Evolutionary conservation across 2,329 filamentous ascomycete species (phyloP).

Genomic region (Fusarium haematococcum): DNA sequence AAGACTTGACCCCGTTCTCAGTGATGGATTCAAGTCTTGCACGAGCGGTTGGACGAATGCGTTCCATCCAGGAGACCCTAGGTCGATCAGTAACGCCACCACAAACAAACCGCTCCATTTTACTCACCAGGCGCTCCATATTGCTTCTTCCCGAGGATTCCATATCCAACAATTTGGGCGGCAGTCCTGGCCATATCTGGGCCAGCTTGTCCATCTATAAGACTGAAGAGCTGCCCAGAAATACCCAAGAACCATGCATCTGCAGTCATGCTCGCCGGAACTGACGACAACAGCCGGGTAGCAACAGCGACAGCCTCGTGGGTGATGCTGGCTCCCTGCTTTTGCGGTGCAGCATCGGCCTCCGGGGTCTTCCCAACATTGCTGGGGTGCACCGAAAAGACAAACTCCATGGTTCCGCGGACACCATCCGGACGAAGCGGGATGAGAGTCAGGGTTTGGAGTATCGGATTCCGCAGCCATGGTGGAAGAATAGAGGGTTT

Average conservation of each 20-base stretch:
- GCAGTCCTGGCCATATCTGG: slow-evolving; percentile 51
- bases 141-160: slow-evolving; percentile 72
- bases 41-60: slow-evolving; percentile 71
- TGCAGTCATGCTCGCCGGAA: slow-evolving; percentile 65
- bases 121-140: slow-evolving; percentile 70
- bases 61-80: slow-evolving; percentile 71
- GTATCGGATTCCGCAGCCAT: slow-evolving; percentile 70
- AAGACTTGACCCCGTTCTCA: slow-evolving; percentile 18
- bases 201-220: slow-evolving; percentile 68
- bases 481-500: slow-evolving; percentile 68
- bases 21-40: slow-evolving; percentile 60
- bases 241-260: slow-evolving; percentile 71
- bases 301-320: slow-evolving; percentile 75
- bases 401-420: slow-evolving; percentile 75
- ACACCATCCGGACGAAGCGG: slow-evolving; percentile 74
- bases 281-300: slow-evolving; percentile 69
- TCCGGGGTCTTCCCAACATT: slow-evolving; percentile 56
- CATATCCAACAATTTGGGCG: slow-evolving; percentile 61
- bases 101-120: not conserved
- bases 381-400: slow-evolving; percentile 75
- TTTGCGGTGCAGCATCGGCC: slow-evolving; percentile 57
- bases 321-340: slow-evolving; percentile 72
- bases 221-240: slow-evolving; percentile 68
- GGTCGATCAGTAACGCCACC: not conserved
- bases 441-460: slow-evolving; percentile 68